A percentile compares a stretch with the other conserved stretches of the same genome.
phyloP scores from a whole-genome alignment of 257 asterid species.

The Leonotis leonurus region DNA sequence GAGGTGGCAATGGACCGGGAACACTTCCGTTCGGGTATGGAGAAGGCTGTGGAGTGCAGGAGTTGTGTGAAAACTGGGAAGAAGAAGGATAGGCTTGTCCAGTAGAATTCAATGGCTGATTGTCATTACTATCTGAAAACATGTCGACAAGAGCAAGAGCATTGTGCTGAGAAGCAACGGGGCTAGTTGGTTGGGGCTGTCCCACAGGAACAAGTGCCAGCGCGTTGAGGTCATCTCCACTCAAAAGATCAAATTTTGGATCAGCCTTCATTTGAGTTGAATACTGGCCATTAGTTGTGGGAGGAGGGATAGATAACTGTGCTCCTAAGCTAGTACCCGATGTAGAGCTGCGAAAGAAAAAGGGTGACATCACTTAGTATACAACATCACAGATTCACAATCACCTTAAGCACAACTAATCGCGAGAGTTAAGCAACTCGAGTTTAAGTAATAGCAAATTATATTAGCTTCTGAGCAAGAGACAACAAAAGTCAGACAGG shows the following conservation, averaged over 20 bases:
- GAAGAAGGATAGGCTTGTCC: conserved; percentile 56
- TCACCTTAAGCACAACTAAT: too few relatives aligned
- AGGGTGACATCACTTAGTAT: neutral
- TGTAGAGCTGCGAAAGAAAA: conserved; percentile 43
- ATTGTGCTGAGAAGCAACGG: conserved; percentile 63
- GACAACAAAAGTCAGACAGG: neutral
- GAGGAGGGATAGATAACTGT: conserved; percentile 58
- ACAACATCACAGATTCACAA: neutral
- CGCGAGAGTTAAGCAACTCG: too few relatives aligned
- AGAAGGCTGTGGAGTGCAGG: conserved; percentile 39
- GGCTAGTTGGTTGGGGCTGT: conserved; percentile 64
- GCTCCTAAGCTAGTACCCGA: conserved; percentile 49
- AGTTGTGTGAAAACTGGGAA: conserved; percentile 63
- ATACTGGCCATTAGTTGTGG: conserved; percentile 40
- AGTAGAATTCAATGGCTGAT: conserved; percentile 30
- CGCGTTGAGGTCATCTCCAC: conserved; percentile 87
- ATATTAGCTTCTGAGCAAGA: too few relatives aligned
- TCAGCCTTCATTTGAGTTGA: conserved; percentile 43
- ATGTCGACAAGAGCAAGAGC: conserved; percentile 91
- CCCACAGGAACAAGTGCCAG: conserved; percentile 86
- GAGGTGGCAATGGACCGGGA: too few relatives aligned
- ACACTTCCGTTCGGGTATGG: conserved; percentile 51
- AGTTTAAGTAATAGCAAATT: too few relatives aligned
- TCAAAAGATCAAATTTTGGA: conserved; percentile 80
- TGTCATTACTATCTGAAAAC: conserved; percentile 47